Evolutionary conservation across 257 asterid genomes (phyloP), one percentile per base, ranked within the genome.

Genomic region (Rubia yunnanensis): DNA sequence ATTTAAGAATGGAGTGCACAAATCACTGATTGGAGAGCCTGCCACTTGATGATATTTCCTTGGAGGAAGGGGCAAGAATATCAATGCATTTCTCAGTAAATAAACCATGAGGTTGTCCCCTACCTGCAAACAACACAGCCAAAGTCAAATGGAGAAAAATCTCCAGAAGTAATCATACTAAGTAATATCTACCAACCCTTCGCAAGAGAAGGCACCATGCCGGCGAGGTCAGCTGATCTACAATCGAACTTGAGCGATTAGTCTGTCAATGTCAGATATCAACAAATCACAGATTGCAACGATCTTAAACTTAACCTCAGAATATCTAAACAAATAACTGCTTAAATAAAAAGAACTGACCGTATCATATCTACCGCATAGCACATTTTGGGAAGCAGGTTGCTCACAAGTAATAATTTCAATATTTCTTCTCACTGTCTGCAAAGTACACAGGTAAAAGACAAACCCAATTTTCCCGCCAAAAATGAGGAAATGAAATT

Each of bases 61-160:
- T 65, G 64, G 72, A 56, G 88, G 79, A 72, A 89, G 84, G 53
- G 91, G 89, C 79, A 87, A 73, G 74, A 92, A 92, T 64, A 92
- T 58, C 30, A 83, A 88, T 59, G 92, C 78, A 70, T 84, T 46
- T 83, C 67, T 83, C 70, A 92, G 78, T 71, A 88, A 72, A 77
- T 86, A 79, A 60, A 71, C 53, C 96, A 91, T 85, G 65, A 91
- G 76, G 81, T 68, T 72, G 72, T 88, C 96, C 69, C 98, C 96
- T 60, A 88, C 84, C 96, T 91, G 79, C 76, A 62, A 15, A 64
- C 64, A 54, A 70, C 62, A 62, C 74, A 69, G 70, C 61, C 55
- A 68, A 61, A 32, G 64, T 64, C 38, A 64, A 55, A 65, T 67
- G 23, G 63, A 62, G 34, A 66, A 62, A 65, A 67, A 67, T 63